A percentile compares a stretch with the other conserved stretches of the same genome.
phyloP scores from a whole-genome alignment of 441 rosid species.

The Erodium texanum region DNA sequence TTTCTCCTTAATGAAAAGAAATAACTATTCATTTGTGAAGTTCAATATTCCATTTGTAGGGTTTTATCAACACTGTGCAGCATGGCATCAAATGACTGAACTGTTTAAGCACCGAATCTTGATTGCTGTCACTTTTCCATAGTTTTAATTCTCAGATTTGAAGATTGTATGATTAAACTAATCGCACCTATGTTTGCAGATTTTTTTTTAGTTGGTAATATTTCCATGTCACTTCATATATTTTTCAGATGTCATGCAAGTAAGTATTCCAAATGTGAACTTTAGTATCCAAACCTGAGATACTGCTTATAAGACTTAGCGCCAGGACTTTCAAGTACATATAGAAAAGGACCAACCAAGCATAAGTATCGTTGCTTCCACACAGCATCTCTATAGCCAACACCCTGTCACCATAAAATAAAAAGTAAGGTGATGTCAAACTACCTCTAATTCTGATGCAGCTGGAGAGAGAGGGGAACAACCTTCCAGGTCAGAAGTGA shows the following conservation, averaged over 20 bases:
- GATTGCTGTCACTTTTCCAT: too few species aligned
- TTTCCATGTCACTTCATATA: neutral
- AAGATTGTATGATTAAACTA: neutral
- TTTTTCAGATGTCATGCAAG: neutral
- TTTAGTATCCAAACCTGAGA: slow-evolving; percentile 51
- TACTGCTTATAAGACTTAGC: slow-evolving; percentile 83
- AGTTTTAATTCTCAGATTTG: neutral
- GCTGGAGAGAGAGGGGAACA: slow-evolving; percentile 15
- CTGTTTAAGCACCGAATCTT: too few species aligned
- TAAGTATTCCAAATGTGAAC: slow-evolving; percentile 8
- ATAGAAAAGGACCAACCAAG: slow-evolving; percentile 88
- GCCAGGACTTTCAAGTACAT: slow-evolving; percentile 62
- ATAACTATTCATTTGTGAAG: too few species aligned
- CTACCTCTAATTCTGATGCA: slow-evolving; percentile 8
- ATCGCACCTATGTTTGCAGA: too few species aligned
- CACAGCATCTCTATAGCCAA: slow-evolving; percentile 83
- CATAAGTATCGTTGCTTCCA: slow-evolving; percentile 85
- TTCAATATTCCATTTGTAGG: too few species aligned
- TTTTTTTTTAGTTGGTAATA: too few species aligned
- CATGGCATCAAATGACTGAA: too few species aligned
- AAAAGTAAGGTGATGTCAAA: slow-evolving; percentile 15
- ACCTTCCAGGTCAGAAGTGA: slow-evolving; percentile 85
- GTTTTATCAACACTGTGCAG: too few species aligned
- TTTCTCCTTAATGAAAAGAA: neutral
- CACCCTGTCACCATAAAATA: slow-evolving; percentile 48